Conservation (phyloP, 2,329 filamentous ascomycete species). For the Scedosporium boydii region DNA sequence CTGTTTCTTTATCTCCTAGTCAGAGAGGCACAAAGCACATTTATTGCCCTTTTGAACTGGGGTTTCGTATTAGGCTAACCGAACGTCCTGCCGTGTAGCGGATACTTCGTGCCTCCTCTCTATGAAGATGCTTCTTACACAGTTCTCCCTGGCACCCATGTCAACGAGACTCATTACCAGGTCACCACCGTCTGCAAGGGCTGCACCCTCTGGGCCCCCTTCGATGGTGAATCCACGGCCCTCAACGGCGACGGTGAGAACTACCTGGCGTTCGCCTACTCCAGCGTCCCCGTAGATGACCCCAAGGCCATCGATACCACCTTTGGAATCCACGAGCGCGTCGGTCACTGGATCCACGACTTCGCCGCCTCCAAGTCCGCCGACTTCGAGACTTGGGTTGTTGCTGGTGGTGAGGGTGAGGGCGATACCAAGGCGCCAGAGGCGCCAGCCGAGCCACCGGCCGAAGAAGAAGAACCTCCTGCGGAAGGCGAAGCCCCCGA, state of each 20-base stretch:
- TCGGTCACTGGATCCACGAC: conserved; percentile 31
- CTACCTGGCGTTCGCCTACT: conserved; percentile 30
- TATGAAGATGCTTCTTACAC: conserved; percentile 23
- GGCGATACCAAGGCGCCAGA: neutral
- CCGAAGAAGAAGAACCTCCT: neutral
- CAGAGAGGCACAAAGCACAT: neutral
- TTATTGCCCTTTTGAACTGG: neutral
- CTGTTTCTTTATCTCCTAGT: neutral
- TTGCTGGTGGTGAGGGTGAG: neutral
- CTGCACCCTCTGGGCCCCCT: conserved; percentile 31
- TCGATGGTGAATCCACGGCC: conserved; percentile 13
- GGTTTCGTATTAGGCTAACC: neutral
- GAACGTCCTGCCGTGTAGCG: conserved; percentile 13
- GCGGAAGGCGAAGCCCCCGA: conserved; percentile 1
- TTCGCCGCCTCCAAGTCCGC: conserved; percentile 22
- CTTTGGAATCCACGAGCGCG: conserved; percentile 33
- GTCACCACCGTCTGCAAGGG: conserved; percentile 26
- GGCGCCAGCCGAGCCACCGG: neutral
- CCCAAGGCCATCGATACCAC: conserved; percentile 23
- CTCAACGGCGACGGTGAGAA: conserved; percentile 27
- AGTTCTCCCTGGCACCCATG: conserved; percentile 23
- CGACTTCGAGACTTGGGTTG: conserved; percentile 21
- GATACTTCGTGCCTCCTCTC: conserved; percentile 22
- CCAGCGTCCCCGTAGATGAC: conserved; percentile 24
- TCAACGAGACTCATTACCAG: conserved; percentile 24